Evolutionary conservation across 2,329 filamentous ascomycete species (phyloP), one percentile per base, ranked within the genome.

Genomic region (Golovinomyces cichoracearum): DNA sequence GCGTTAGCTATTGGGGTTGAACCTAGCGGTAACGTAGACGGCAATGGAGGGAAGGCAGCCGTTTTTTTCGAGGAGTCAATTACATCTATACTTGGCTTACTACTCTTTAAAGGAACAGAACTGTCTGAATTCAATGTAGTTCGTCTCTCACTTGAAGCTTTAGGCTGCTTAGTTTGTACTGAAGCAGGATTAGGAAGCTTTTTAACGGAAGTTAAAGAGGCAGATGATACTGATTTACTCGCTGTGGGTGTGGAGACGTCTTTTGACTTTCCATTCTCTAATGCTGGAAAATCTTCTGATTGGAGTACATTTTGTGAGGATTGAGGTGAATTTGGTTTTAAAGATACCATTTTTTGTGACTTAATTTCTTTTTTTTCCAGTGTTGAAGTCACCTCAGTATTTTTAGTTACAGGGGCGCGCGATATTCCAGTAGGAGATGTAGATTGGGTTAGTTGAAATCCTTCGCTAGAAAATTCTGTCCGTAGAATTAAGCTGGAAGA

Each of bases 211-310:
- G 17, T 21, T 22, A 45, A 19, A n/a, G 44, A 35, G n/a, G 44
- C 15, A 33, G 29, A 48, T 27, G 40, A 48, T 42, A n/a, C 10
- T 27, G 27, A 31, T 27, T 54, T 58, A 41, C 50, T 13, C 15
- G 50, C 19, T 5, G 48, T 23, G 21, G 51, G 50, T 19, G 53
- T 50, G 44, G 47, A 15, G 19, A 49, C 29, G 23, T 44, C 46
- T 44, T 57, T 61, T 1, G 13, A 44, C 44, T 57, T 58, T 33
- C 65, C 63, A 40, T 61, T 59, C 7, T 71, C 66, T 5, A 78
- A 62, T 2, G 73, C 69, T 10, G 76, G 76, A 54, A 78, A 79
- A 54, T 79, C 74, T 54, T 78, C 73, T 22, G 76, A 71, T 51
- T 74, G 68, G 41, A 76, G 60, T 26, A 69, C 51, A 35, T 53